phyloP scores from a whole-genome alignment of 805 yeast species.

The Ascoidea asiatica region DNA sequence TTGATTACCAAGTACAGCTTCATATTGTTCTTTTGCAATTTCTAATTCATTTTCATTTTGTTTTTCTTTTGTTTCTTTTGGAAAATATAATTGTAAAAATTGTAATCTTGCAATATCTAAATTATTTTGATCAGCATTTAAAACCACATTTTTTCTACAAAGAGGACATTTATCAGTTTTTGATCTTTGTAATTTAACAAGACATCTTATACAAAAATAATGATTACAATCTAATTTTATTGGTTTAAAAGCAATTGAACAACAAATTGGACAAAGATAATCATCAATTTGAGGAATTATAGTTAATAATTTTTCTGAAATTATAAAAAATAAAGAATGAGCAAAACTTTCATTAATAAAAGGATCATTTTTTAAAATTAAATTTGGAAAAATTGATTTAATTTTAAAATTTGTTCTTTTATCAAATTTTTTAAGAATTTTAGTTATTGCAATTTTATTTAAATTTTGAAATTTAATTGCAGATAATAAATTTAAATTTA shows the following conservation, averaged over 20 bases:
- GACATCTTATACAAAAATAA: conserved; percentile 59
- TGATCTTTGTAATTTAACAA: conserved; percentile 52
- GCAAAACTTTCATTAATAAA: conserved; percentile 36
- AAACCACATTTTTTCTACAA: conserved; percentile 38
- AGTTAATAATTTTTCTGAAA: conserved; percentile 38
- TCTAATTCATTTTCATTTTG: conserved; percentile 39
- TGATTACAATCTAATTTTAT: conserved; percentile 52
- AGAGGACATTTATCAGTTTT: conserved; percentile 52
- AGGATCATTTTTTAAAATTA: conserved; percentile 24
- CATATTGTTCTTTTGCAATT: conserved; percentile 27
- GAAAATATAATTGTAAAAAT: conserved; percentile 47
- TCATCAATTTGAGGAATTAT: conserved; percentile 66
- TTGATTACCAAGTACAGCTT: conserved; percentile 9
- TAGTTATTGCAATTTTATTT: conserved; percentile 49
- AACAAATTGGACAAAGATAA: conserved; percentile 63
- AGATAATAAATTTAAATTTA: conserved; percentile 43
- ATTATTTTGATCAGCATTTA: conserved; percentile 44
- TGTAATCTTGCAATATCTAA: conserved; percentile 40
- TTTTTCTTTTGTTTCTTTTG: conserved; percentile 52
- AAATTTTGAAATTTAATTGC: conserved; percentile 46
- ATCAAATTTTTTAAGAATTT: conserved; percentile 65
- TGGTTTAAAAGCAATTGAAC: conserved; percentile 59
- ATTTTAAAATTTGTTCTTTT: conserved; percentile 50
- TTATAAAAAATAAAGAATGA: conserved; percentile 38
- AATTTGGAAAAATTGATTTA: conserved; percentile 29